A percentile compares a stretch with the other conserved stretches of the same genome.
These are phyloP conservation scores for Crassisporium funariophilum DNA, from an alignment of 768 basidiomycete genomes.

Conservation along the genomic window DNA sequence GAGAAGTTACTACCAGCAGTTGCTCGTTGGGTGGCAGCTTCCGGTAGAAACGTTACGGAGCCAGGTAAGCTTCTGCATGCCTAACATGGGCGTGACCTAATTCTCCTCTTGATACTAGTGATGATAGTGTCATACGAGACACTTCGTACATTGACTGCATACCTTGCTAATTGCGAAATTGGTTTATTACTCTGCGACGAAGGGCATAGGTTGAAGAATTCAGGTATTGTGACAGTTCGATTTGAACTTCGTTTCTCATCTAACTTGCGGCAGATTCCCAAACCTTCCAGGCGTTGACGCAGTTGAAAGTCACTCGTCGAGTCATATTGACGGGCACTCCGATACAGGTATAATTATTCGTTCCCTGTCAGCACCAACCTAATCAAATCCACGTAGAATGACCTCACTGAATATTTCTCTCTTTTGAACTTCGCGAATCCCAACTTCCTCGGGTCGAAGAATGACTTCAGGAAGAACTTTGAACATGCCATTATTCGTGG, in stretches of 20 bases:
- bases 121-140: constrained; percentile 99
- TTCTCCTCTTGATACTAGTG: constrained; percentile 48
- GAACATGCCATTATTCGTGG: constrained; percentile 91
- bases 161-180: constrained; percentile 79
- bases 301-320: constrained; percentile 83
- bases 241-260: background rate
- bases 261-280: constrained; percentile 61
- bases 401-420: constrained; percentile 93
- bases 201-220: constrained; percentile 96
- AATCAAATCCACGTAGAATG: constrained; percentile 58
- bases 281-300: constrained; percentile 83
- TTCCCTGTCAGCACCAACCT: background rate
- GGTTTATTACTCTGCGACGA: constrained; percentile 96
- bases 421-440: constrained; percentile 93
- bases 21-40: constrained; percentile 85
- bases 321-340: constrained; percentile 95
- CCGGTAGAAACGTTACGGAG: constrained; percentile 87
- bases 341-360: constrained; percentile 64
- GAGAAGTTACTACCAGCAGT: constrained; percentile 78
- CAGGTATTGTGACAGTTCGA: constrained; percentile 51
- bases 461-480: constrained; percentile 94
- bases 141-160: constrained; percentile 73
- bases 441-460: constrained; percentile 83
- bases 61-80: constrained; percentile 59
- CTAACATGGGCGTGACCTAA: no score